These are phyloP conservation scores for Eucalyptus albens DNA, from an alignment of 345 rosid genomes.

Conservation along the genomic window DNA sequence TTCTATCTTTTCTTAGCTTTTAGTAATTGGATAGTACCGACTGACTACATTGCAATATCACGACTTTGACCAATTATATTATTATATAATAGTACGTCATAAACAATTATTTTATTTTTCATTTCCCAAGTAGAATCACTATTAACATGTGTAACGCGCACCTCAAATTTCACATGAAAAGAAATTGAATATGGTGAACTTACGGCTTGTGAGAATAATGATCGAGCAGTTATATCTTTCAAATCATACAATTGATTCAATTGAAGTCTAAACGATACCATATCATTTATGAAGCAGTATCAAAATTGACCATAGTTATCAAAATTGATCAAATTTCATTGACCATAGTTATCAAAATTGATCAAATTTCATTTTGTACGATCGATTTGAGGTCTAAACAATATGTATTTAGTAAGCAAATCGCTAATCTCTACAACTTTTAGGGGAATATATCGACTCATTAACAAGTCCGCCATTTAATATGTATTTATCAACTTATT, in stretches of 20 bases:
- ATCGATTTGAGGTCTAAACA: background rate
- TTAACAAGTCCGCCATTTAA: background rate
- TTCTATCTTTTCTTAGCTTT: background rate
- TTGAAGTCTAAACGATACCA: no score
- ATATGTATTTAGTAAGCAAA: background rate
- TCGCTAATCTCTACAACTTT: background rate
- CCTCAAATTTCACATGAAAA: background rate
- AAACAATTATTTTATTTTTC: background rate
- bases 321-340: background rate
- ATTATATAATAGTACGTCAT: background rate
- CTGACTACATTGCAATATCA: background rate
- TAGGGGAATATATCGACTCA: background rate
- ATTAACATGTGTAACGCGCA: background rate
- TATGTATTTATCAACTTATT: background rate
- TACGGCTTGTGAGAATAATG: background rate
- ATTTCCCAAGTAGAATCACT: background rate
- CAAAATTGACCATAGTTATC: background rate
- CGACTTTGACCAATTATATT: background rate
- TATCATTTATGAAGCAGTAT: no score
- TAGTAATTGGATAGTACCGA: background rate
- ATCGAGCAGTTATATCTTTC: background rate
- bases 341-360: background rate
- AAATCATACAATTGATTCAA: no score
- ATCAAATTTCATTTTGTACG: background rate
- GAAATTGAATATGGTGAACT: background rate